Base-by-base conservation (phyloP, 164 flowering plant species). In the Protea cynaroides region DNA sequence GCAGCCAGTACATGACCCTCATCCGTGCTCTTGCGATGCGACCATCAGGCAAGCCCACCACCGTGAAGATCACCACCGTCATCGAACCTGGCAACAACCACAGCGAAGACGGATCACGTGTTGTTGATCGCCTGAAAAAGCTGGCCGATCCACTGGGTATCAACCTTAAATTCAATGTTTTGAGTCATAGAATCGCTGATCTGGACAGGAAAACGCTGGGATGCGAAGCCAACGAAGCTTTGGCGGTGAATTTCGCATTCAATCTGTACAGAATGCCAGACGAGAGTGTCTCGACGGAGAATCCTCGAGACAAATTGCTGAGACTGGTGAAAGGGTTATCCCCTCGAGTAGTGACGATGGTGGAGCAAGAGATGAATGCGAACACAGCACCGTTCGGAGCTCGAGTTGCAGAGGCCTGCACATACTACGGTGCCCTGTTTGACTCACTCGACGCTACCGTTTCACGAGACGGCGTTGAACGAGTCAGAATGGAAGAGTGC, bases 231-330 rank as follows among this genome's bases (percentile, higher is more conserved):
- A 83, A 80, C 67, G 98, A 86, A 66, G 74, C 84, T 0, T 43
- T 93, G 47, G 94, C 76, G 5, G 98, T 93, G 64, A 93, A 90
- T 69, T 80, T 93, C 37, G 90, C 96, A 0, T 88, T 83, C 78
- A 78, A 69, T 58, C 72, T 93, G 24, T 73, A 74, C 66, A 66
- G 65, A 60, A 70, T 88, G 65, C 83, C 97, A 0, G 98, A 93
- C 81, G 97, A 93, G 78, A 93, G 98, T 80, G 97, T 93, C 37
- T 81, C 92, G 22, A 83, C 84, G 40, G 97, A 86, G 64, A 93
- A 93, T 64, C 85, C 85, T 1, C 68, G 98, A 1, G 98, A 93
- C 82, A 83, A 81, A 78, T 76, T 90, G 18, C 81, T 93, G 65
- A 81, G 96, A 50, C 76, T 84, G 43, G 98, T 88, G 72, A 90